Evolutionary conservation across 306 rosid species (phyloP).

Genomic region (Oemleria cerasiformis): DNA sequence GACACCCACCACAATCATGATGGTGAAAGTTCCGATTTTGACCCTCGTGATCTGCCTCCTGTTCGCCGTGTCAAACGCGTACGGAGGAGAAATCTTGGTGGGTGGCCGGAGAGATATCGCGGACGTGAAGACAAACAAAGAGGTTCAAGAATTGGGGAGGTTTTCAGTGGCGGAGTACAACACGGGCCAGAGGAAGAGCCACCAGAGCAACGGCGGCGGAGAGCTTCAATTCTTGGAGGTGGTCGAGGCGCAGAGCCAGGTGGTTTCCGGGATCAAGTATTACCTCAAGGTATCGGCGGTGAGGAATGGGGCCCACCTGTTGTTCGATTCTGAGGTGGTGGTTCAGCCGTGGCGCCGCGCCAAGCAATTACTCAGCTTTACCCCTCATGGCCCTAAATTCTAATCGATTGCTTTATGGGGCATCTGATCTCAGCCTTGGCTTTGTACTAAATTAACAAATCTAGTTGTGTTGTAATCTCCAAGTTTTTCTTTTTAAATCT

Average conservation of each 20-base stretch:
- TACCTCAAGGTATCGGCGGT: conserved; percentile 46
- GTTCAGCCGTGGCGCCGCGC: conserved; percentile 71
- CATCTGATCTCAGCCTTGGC: no score
- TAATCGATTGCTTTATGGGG: no score
- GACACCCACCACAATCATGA: neutral
- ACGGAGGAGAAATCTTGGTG: conserved; percentile 22
- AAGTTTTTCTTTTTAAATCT: no score
- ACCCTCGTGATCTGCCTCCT: neutral
- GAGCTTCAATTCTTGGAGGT: conserved; percentile 51
- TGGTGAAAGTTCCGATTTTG: neutral
- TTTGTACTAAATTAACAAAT: no score
- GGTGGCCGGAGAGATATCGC: conserved; percentile 48
- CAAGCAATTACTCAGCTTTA: no score
- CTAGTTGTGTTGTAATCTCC: no score
- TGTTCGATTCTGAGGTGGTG: conserved; percentile 57
- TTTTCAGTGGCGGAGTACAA: conserved; percentile 79
- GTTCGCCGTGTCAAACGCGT: conserved; percentile 24
- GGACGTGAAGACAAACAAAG: conserved; percentile 54
- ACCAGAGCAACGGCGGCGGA: conserved; percentile 7
- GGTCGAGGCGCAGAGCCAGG: conserved; percentile 72
- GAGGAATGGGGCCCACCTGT: conserved; percentile 28
- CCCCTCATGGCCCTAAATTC: no score
- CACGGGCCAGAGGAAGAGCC: conserved; percentile 11
- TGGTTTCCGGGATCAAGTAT: conserved; percentile 69
- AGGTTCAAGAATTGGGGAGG: conserved; percentile 70